A percentile compares a stretch with the other conserved stretches of the same genome.
Conservation (phyloP, 2,329 filamentous ascomycete species). For the Mycosphaerelloides madeirae region DNA sequence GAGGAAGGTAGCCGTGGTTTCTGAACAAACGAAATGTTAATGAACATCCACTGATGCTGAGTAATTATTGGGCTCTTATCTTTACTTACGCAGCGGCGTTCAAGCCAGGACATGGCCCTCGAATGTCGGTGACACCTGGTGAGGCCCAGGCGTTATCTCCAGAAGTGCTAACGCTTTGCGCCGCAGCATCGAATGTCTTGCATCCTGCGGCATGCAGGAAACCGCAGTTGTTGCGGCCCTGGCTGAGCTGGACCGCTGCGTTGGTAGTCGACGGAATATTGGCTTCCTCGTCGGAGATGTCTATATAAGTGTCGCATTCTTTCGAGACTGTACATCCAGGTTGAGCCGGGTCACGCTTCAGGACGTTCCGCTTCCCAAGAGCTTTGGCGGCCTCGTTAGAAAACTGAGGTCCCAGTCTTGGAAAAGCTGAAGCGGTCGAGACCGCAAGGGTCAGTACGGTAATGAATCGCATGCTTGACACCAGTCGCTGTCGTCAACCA, state of each 20-base stretch:
- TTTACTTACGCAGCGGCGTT: too few species aligned
- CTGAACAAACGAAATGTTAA: background rate
- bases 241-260: slow-evolving; percentile 5
- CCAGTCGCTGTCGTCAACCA: too few species aligned
- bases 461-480: too few species aligned
- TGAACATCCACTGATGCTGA: background rate
- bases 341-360: slow-evolving; percentile 5
- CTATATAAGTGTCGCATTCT: slow-evolving; percentile 4
- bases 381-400: too few species aligned
- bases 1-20: slow-evolving; percentile 18
- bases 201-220: slow-evolving; percentile 1
- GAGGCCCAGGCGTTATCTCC: slow-evolving; percentile 20
- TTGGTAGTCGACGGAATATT: slow-evolving; percentile 7
- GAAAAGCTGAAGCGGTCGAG: too few species aligned
- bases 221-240: slow-evolving; percentile 7
- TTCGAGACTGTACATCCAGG: slow-evolving; percentile 1
- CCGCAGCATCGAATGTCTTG: slow-evolving; percentile 18
- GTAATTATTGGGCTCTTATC: slow-evolving; percentile 6
- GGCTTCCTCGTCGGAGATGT: slow-evolving; percentile 4
- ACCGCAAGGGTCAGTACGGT: too few species aligned
- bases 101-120: slow-evolving; percentile 20
- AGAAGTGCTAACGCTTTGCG: slow-evolving; percentile 20
- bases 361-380: too few species aligned
- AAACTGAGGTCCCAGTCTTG: too few species aligned
- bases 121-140: slow-evolving; percentile 16